Base-by-base conservation (phyloP, 2,329 filamentous ascomycete genomes). In the Fusarium ambrosium region DNA sequence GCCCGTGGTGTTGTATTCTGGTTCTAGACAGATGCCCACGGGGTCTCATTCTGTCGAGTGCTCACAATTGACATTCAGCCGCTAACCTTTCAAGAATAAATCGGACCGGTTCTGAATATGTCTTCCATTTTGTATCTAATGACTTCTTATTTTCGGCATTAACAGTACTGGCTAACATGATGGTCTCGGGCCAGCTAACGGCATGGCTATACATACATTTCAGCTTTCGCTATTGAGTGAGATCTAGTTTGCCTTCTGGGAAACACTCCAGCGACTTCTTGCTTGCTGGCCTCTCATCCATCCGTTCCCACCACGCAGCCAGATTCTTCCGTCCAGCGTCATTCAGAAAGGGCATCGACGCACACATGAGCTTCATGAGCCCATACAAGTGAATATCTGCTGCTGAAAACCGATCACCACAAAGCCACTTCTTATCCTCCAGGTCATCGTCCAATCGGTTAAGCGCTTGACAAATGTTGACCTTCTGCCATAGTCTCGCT, bases 321-420 rank as follows among this genome's bases (percentile, higher is more conserved):
- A 68, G 18, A 18, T 72, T 72, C 59, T 56, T 63, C 24, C 70
- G 41, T 1, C 37, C 68, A 0, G 59, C 24, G 34, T 62, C 20
- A 16, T 27, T 60, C 32, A 71, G 29, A 36, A 64, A 68, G 4
- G 41, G 22, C 1, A 39, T 59, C 36, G 29, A n/a, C 1, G 22
- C n/a, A 1, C 29, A 58, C 41, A 64, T 64, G 1, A 32, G 48
- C 18, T 70, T 71, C 37, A 64, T 45, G 1, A 71, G 32, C 4
- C 36, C 39, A 9, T 68, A 72, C 4, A 72, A 61, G 11, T 60
- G 68, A 22, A 71, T 24, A 18, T 71, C 68, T 0, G 68, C 68
- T 0, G 60, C 68, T 4, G 64, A 68, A 41, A 71, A 64, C 3
- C 60, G 45, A 20, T 64, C 32, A 0, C 64, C 60, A 11, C 64